Base-by-base conservation (phyloP, 2,329 filamentous ascomycete species). In the Rhynchosporium agropyri region DNA sequence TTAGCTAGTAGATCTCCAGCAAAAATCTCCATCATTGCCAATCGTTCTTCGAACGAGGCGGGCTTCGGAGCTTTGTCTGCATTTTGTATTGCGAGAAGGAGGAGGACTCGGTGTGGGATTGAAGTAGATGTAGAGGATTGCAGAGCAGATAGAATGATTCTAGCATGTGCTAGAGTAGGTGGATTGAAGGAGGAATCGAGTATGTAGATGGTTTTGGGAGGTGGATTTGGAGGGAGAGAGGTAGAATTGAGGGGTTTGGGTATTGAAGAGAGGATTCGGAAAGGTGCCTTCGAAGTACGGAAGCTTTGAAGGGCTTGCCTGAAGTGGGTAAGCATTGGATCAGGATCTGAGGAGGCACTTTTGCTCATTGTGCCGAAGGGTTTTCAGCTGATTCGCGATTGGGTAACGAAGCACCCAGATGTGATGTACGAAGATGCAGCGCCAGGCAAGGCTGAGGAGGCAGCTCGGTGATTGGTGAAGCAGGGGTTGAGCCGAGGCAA, bases 21-120 rank as follows among this genome's bases (percentile, higher is more conserved):
- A 68, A 93, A 88, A 0, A 84, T 76, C 28, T 84, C 82, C 88
- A 94, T 92, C 80, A 94, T 86, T 5, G 81, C 81, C 36, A 94
- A 76, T 4, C 90, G 79, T 60, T 89, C 80, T 48, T 84, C 83
- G 68, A 92, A 91, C 2, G 81, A 77, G 0, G 89, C 89, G 0
- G 90, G 88, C 64, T 84, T 85, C 5, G 87, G 82, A 9, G 81
- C 80, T 75, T 89, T 89, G 70, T 89, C 87, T 3, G 86, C 87
- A 69, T 89, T 89, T 63, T 86, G 82, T 38, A 85, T 83, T 0
- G 86, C 81, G 12, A 89, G 79, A 1, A 89, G 77, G 0, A 89
- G 76, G 49, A 89, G 71, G 4, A 89, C 61, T n/a, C 84, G 75
- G 29, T 69, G 62, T 3, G 68, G 67, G 2, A 50, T 33, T 75